Evolutionary conservation across 2,329 filamentous ascomycete genomes (phyloP).

Genomic region (Trichoderma koningiopsis): DNA sequence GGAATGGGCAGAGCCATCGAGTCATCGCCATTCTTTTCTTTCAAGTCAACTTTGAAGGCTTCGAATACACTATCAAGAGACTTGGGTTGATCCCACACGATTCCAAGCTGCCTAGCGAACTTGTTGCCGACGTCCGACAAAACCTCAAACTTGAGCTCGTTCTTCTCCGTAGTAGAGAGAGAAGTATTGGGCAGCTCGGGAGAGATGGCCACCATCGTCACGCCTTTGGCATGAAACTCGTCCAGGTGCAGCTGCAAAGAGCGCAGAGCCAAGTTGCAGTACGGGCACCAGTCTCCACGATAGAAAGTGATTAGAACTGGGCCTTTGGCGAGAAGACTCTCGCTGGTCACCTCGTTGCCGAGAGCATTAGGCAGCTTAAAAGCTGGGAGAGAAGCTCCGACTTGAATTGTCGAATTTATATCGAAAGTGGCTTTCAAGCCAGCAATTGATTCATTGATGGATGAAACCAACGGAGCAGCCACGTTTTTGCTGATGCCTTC

Average conservation of each 20-base stretch:
- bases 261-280: conserved; percentile 9
- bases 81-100: conserved; percentile 10
- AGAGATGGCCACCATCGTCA: conserved; percentile 13
- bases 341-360: background rate
- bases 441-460: background rate
- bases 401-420: background rate
- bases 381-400: background rate
- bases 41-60: conserved; percentile 8
- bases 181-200: conserved; percentile 12
- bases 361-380: conserved; percentile 12
- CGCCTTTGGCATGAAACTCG: background rate
- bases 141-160: conserved; percentile 15
- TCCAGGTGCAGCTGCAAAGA: conserved; percentile 3
- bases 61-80: background rate
- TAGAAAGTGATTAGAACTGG: conserved; percentile 14
- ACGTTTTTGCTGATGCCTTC: background rate
- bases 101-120: conserved; percentile 9
- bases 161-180: conserved; percentile 9
- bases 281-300: conserved; percentile 15
- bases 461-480: background rate
- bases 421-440: background rate
- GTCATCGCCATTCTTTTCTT: background rate
- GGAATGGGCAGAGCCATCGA: background rate
- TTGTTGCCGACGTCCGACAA: conserved; percentile 10
- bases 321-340: conserved; percentile 12